Evolutionary conservation across 2,329 filamentous ascomycete genomes (phyloP).

Genomic region (Ophioceras dolichostomum): DNA sequence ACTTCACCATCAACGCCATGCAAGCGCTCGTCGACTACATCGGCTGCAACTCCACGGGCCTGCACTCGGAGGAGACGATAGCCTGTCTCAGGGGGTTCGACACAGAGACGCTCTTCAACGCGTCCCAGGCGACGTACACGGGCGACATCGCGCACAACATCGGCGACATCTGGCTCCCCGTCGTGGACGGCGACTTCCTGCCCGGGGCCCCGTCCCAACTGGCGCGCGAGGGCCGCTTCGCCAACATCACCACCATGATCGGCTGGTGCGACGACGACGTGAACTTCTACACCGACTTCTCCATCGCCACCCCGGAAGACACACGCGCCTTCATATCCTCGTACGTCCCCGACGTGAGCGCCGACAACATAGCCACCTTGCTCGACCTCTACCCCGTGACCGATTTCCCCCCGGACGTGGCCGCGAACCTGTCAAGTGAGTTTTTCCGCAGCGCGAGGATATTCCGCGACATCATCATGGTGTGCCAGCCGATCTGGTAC

Average conservation of each 20-base stretch:
- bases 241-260: conserved; percentile 25
- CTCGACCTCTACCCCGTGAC: conserved; percentile 35
- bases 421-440: conserved; percentile 27
- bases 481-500: conserved; percentile 31
- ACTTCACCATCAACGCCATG: conserved; percentile 35
- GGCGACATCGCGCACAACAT: conserved; percentile 29
- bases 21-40: conserved; percentile 24
- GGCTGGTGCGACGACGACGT: conserved; percentile 33
- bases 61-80: conserved; percentile 30
- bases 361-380: conserved; percentile 22
- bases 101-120: conserved; percentile 27
- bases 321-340: conserved; percentile 23
- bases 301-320: conserved; percentile 24
- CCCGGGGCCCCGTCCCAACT: conserved; percentile 28
- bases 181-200: conserved; percentile 36
- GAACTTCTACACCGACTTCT: conserved; percentile 25
- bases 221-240: conserved; percentile 24
- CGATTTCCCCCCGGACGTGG: conserved; percentile 27
- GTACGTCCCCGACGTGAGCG: conserved; percentile 24
- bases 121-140: conserved; percentile 27
- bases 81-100: conserved; percentile 30
- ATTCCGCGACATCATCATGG: conserved; percentile 38
- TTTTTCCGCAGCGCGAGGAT: conserved; percentile 36
- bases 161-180: conserved; percentile 38
- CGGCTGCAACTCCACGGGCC: conserved; percentile 25